Conservation (phyloP, 352 stramenopile species). For the Pythium chondricola region DNA sequence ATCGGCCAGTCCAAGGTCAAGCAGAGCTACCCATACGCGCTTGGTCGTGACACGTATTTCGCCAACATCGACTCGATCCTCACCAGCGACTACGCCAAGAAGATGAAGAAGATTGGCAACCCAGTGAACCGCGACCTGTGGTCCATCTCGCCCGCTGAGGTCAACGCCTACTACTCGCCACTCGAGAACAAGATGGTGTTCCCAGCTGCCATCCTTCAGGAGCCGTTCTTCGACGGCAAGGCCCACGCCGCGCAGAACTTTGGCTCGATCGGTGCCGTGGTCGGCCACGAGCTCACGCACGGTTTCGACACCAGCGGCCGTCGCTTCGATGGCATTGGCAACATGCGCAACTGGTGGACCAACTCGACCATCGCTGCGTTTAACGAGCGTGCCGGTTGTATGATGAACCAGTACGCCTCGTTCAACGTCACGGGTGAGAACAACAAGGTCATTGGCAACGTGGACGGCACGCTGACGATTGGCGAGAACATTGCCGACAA, state of each 20-base stretch:
- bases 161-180: slow-evolving; percentile 83
- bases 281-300: slow-evolving; percentile 93
- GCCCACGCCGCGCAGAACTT: slow-evolving; percentile 85
- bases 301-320: slow-evolving; percentile 90
- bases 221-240: slow-evolving; percentile 85
- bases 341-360: slow-evolving; percentile 90
- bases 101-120: slow-evolving; percentile 26
- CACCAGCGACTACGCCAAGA: slow-evolving; percentile 17
- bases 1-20: slow-evolving; percentile 46
- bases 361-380: slow-evolving; percentile 65
- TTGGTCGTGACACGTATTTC: slow-evolving; percentile 35
- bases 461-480: slow-evolving; percentile 58
- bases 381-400: slow-evolving; percentile 40
- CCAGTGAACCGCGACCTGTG: slow-evolving; percentile 60
- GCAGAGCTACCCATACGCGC: slow-evolving; percentile 27
- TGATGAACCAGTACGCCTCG: slow-evolving; percentile 43
- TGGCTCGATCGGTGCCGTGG: slow-evolving; percentile 85
- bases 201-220: slow-evolving; percentile 90
- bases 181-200: slow-evolving; percentile 90
- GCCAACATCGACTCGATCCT: slow-evolving; percentile 39
- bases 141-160: slow-evolving; percentile 85
- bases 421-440: slow-evolving; percentile 31
- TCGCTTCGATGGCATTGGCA: slow-evolving; percentile 82
- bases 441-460: slow-evolving; percentile 27
- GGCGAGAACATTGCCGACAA: slow-evolving; percentile 78